These are phyloP conservation scores for Cadophora malorum DNA, from an alignment of 2,329 filamentous ascomycete species.

Conservation along the genomic window DNA sequence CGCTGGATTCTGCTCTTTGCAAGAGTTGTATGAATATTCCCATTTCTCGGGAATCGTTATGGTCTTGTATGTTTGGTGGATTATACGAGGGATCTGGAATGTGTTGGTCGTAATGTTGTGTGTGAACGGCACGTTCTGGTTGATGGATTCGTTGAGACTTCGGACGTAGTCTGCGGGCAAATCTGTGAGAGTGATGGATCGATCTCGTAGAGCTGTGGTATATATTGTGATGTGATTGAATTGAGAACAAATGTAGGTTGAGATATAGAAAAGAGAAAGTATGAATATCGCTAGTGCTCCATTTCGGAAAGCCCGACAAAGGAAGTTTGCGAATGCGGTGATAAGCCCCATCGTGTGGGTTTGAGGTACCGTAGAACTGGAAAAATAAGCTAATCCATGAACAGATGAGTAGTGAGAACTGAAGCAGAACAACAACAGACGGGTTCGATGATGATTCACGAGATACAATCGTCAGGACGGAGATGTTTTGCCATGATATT, in stretches of 20 bases:
- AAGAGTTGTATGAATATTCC: slow-evolving; percentile 43
- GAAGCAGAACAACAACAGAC: no score
- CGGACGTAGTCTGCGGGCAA: not conserved
- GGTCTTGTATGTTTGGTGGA: slow-evolving; percentile 76
- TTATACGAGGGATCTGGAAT: slow-evolving; percentile 70
- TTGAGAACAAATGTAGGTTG: not conserved
- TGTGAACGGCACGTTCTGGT: not conserved
- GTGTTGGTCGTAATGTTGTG: no score
- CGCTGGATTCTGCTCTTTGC: not conserved
- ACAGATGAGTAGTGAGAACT: no score
- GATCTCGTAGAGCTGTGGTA: not conserved
- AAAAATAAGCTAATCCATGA: no score
- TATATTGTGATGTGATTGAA: not conserved
- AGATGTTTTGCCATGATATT: no score
- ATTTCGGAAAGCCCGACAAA: not conserved
- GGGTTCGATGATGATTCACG: no score
- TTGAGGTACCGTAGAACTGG: not conserved
- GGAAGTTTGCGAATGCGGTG: not conserved
- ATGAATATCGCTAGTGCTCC: not conserved
- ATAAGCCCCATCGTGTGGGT: not conserved
- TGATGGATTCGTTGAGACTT: not conserved
- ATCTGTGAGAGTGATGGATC: not conserved
- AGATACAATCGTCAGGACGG: no score
- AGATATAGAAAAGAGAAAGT: slow-evolving; percentile 1
- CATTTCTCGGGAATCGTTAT: slow-evolving; percentile 69